phyloP scores from a whole-genome alignment of 768 basidiomycete species.

The Hirschioporus abietinus region DNA sequence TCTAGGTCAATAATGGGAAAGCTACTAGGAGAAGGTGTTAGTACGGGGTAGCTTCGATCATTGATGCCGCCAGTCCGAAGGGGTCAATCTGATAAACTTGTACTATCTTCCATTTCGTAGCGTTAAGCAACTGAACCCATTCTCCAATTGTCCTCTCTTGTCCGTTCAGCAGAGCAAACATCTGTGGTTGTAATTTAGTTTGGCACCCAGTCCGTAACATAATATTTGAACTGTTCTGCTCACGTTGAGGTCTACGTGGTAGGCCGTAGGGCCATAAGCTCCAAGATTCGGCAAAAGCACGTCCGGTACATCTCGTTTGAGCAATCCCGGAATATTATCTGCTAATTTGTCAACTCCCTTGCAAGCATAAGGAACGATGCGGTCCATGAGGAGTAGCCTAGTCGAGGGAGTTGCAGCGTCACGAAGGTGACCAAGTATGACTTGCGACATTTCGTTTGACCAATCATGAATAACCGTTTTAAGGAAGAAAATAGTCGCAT shows the following conservation, averaged over 20 bases:
- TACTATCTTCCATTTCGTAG: constrained; percentile 25
- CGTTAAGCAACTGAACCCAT: constrained; percentile 13
- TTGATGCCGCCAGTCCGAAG: not conserved
- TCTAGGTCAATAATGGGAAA: not conserved
- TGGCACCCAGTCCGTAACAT: not conserved
- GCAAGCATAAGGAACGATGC: constrained; percentile 15
- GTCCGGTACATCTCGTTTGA: constrained; percentile 13
- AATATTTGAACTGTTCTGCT: not conserved
- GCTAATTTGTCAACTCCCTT: constrained; percentile 7
- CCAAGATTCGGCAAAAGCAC: constrained; percentile 25
- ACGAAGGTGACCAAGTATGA: constrained; percentile 22
- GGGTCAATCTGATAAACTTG: constrained; percentile 5
- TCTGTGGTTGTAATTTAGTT: constrained; percentile 14
- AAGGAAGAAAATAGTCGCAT: constrained; percentile 23
- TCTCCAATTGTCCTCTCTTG: constrained; percentile 25
- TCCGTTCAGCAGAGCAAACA: constrained; percentile 25
- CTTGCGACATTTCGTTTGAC: constrained; percentile 18
- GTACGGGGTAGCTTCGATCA: not conserved
- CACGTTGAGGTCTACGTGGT: constrained; percentile 24
- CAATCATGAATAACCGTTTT: constrained; percentile 11
- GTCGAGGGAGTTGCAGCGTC: constrained; percentile 19
- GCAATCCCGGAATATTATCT: constrained; percentile 10
- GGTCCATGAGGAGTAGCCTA: constrained; percentile 25
- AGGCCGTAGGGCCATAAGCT: constrained; percentile 15
- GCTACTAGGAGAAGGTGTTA: not conserved